Conservation (phyloP, 495 filamentous ascomycete species). For the Evansstolkia leycettana region DNA sequence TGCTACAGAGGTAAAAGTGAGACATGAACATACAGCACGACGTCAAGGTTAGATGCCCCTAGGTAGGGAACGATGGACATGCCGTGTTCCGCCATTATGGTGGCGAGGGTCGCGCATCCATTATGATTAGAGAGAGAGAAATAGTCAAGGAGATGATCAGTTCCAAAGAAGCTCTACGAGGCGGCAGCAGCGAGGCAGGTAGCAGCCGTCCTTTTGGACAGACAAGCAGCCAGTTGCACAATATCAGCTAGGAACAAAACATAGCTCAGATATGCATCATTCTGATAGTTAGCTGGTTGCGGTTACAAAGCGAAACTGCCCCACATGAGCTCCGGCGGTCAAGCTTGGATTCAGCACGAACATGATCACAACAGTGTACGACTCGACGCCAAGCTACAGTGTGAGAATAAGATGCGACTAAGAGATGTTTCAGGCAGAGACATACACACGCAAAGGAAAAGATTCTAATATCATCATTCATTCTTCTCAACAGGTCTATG, state of each 20-base stretch:
- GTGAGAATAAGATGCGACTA: too few species aligned
- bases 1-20: neutral
- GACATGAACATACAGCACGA: constrained; percentile 33
- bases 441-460: too few species aligned
- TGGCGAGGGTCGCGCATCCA: constrained; percentile 6
- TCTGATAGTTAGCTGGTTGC: too few species aligned
- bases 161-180: neutral
- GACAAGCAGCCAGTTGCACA: too few species aligned
- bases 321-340: constrained; percentile 15
- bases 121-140: neutral
- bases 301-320: constrained; percentile 6
- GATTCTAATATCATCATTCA: constrained; percentile 3
- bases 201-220: too few species aligned
- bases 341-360: neutral
- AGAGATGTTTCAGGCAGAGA: too few species aligned
- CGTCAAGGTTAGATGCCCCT: constrained; percentile 30
- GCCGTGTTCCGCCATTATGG: constrained; percentile 26
- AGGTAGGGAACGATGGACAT: constrained; percentile 37
- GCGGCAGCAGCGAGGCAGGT: too few species aligned
- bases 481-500: constrained; percentile 2
- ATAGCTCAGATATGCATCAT: too few species aligned
- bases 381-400: too few species aligned
- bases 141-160: neutral
- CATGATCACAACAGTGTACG: too few species aligned
- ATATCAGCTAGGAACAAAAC: too few species aligned